phyloP scores from a whole-genome alignment of 2,329 filamentous ascomycete species.

The Beauveria medogensis region DNA sequence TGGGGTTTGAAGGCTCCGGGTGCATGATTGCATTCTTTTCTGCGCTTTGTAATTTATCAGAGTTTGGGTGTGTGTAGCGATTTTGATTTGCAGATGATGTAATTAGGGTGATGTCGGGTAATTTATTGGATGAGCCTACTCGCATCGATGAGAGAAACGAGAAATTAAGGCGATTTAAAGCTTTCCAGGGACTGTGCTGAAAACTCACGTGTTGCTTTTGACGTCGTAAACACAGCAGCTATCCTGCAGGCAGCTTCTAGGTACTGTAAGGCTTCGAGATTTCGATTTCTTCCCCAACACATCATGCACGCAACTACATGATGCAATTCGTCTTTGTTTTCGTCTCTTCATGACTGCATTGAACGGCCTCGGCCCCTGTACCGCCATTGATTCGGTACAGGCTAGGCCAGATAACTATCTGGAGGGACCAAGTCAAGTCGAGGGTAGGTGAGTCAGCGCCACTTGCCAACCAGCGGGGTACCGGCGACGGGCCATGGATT shows the following conservation, averaged over 20 bases:
- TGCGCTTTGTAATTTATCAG: not conserved
- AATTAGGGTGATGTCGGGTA: not conserved
- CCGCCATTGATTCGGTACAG: not conserved
- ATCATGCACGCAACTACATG: too few species aligned
- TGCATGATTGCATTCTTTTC: not conserved
- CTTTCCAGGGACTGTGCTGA: too few species aligned
- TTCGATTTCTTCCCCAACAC: too few species aligned
- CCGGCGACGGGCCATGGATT: not conserved
- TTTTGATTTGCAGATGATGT: not conserved
- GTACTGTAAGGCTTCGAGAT: too few species aligned
- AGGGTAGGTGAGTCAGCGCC: conserved; percentile 1
- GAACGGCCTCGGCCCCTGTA: too few species aligned
- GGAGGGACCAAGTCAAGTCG: not conserved
- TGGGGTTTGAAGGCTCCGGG: conserved; percentile 27
- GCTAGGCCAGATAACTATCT: not conserved
- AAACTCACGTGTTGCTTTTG: too few species aligned
- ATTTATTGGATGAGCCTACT: not conserved
- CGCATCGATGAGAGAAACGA: not conserved
- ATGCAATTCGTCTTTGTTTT: not conserved
- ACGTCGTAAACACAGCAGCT: too few species aligned
- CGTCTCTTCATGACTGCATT: not conserved
- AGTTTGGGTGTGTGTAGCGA: not conserved
- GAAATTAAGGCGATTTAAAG: too few species aligned
- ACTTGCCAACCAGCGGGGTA: not conserved
- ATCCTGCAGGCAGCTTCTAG: too few species aligned